phyloP scores from a whole-genome alignment of 2,329 filamentous ascomycete genomes.

The Trichophyton equinum region DNA sequence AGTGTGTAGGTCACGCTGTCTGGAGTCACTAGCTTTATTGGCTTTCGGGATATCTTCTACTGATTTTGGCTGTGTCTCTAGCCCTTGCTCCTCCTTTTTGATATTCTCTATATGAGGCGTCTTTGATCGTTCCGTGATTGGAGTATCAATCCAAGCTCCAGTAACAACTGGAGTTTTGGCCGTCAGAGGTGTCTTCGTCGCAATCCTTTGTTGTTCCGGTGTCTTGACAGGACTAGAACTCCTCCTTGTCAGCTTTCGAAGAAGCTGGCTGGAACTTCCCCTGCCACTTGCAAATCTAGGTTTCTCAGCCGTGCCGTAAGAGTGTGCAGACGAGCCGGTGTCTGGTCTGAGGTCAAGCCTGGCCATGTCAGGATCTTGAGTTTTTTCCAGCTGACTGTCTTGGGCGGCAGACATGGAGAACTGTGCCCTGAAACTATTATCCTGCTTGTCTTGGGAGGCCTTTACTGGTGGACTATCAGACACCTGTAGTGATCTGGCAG shows the following conservation, averaged over 20 bases:
- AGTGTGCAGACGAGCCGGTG: constrained; percentile 28
- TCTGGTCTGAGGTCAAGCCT: constrained; percentile 25
- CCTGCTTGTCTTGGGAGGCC: background rate
- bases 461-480: constrained; percentile 20
- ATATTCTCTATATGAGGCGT: constrained; percentile 13
- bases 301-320: constrained; percentile 21
- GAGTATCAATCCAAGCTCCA: constrained; percentile 38
- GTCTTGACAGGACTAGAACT: constrained; percentile 25
- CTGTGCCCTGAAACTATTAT: background rate
- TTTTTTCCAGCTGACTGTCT: background rate
- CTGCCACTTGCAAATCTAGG: constrained; percentile 21
- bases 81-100: background rate
- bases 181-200: constrained; percentile 22
- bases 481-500: constrained; percentile 19
- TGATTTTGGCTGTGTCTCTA: background rate
- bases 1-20: background rate
- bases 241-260: constrained; percentile 31
- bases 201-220: constrained; percentile 23
- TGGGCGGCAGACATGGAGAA: background rate
- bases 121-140: constrained; percentile 26
- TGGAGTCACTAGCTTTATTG: constrained; percentile 6
- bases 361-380: background rate
- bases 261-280: constrained; percentile 26
- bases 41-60: constrained; percentile 1
- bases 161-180: constrained; percentile 35